These are phyloP conservation scores for Dioscorea dumetorum DNA, from an alignment of 106 monocot species.

Conservation along the genomic window DNA sequence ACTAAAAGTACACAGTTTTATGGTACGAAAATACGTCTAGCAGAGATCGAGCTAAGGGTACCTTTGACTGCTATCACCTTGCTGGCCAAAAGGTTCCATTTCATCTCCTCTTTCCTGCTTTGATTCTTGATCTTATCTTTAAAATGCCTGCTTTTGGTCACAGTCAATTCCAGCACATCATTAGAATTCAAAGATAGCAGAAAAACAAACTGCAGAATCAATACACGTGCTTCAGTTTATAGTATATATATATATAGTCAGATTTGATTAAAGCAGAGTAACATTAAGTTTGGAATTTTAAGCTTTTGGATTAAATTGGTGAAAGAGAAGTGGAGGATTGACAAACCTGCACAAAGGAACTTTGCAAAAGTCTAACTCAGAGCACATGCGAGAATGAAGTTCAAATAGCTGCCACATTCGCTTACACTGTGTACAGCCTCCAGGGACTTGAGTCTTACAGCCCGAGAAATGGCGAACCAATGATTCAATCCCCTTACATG, in stretches of 20 bases:
- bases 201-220: too few species aligned
- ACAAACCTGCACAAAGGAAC: constrained; percentile 54
- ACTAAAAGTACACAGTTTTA: neutral
- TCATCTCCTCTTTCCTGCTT: constrained; percentile 50
- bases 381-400: constrained; percentile 50
- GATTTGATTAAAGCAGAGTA: too few species aligned
- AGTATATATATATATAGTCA: too few species aligned
- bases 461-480: constrained; percentile 51
- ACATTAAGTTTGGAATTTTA: too few species aligned
- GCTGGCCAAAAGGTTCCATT: constrained; percentile 51
- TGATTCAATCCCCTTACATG: constrained; percentile 44
- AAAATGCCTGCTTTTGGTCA: constrained; percentile 37
- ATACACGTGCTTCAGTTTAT: too few species aligned
- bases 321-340: too few species aligned
- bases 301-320: too few species aligned
- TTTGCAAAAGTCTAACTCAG: constrained; percentile 33
- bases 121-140: constrained; percentile 40
- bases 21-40: neutral
- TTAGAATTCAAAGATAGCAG: neutral
- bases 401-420: constrained; percentile 70
- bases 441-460: constrained; percentile 42
- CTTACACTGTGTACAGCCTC: constrained; percentile 53
- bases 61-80: constrained; percentile 34
- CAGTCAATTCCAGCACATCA: neutral
- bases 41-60: constrained; percentile 12